Base-by-base conservation (phyloP, 768 basidiomycete species). In the Serendipita indica region DNA sequence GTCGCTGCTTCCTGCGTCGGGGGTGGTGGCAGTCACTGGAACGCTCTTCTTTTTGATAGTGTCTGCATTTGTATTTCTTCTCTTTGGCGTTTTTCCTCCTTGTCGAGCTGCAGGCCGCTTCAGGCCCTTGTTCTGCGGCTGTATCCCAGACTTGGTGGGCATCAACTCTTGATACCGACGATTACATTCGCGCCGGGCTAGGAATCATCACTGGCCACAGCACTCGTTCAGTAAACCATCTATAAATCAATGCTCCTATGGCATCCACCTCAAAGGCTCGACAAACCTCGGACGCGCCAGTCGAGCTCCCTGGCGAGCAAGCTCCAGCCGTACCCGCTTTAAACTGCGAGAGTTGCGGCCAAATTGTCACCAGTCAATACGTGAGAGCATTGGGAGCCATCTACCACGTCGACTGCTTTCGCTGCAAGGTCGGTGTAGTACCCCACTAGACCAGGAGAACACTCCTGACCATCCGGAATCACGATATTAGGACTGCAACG, bases 381-480 rank as follows among this genome's bases (percentile, higher is more conserved):
- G 96, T 99, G 33, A 80, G 96, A 61, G 96, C 96, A 0, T 74
- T 99, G 57, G 85, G 88, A 59, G 86, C 88, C 0, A 89, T 97
- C 22, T 98, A 84, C 68, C 96, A 99, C 71, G 71, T 98, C 20
- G 87, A 89, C 65, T 99, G 96, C 74, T 99, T 99, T 79, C 88
- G 89, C 67, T 99, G 96, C 77, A 79, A 89, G 79, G 94, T 96
- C 65, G 64, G 86, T 74, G 20, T 27, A 16, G 49, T 33, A n/a
- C 7, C 10, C 49, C n/a, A n/a, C n/a, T n/a, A n/a, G n/a, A n/a
- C n/a, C n/a, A n/a, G n/a, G n/a, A n/a, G n/a, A n/a, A n/a, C n/a
- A n/a, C n/a, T n/a, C n/a, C n/a, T n/a, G n/a, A n/a, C n/a, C n/a
- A n/a, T n/a, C n/a, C 41, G 27, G 7, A 43, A 54, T 18, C 49